Evolutionary conservation across 2,329 filamentous ascomycete species (phyloP).

Genomic region (Delphinella strobiligena): DNA sequence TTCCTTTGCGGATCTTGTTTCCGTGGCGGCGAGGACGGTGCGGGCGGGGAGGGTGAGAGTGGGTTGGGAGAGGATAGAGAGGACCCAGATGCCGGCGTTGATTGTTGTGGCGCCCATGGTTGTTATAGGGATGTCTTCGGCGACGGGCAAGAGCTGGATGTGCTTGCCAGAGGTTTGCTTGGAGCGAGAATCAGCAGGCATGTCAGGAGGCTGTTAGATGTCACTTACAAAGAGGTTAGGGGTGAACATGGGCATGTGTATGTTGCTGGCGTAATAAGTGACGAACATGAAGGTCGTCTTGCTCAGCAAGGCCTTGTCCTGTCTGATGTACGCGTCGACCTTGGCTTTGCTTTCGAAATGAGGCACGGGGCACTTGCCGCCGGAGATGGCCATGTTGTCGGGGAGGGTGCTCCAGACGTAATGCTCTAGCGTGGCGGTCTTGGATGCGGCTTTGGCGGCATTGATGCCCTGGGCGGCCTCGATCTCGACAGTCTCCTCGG

Average conservation of each 20-base stretch:
- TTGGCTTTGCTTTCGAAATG: conserved; percentile 13
- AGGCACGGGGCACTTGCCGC: conserved; percentile 4
- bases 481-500: conserved; percentile 7
- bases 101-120: too few relatives aligned
- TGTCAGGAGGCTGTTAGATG: too few relatives aligned
- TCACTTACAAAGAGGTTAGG: too few relatives aligned
- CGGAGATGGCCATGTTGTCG: conserved; percentile 6
- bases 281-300: conserved; percentile 14
- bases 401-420: conserved; percentile 11
- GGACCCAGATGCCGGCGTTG: too few relatives aligned
- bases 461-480: conserved; percentile 11
- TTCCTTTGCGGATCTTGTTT: too few relatives aligned
- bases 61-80: too few relatives aligned
- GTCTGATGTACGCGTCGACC: conserved; percentile 11
- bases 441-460: conserved; percentile 11
- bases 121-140: too few relatives aligned
- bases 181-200: too few relatives aligned
- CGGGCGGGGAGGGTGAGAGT: too few relatives aligned
- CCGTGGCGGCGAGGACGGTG: too few relatives aligned
- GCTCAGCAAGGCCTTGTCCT: conserved; percentile 9
- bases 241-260: conserved; percentile 3
- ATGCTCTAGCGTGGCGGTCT: conserved; percentile 8
- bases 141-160: too few relatives aligned
- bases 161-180: too few relatives aligned
- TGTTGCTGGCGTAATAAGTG: conserved; percentile 12